Evolutionary conservation across 2,329 filamentous ascomycete genomes (phyloP).

Genomic region (Thielaviopsis punctulata): DNA sequence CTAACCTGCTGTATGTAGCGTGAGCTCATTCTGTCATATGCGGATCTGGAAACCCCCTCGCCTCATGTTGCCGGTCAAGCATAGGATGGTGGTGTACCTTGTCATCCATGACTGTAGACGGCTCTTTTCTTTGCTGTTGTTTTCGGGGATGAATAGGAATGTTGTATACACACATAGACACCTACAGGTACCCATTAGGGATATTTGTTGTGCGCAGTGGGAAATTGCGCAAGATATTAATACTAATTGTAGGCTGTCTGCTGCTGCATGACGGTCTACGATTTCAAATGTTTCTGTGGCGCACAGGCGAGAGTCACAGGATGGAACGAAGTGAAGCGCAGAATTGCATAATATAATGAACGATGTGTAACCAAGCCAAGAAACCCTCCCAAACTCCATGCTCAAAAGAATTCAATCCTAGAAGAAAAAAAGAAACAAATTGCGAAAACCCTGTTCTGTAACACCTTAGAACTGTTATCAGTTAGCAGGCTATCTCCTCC

Average conservation of each 20-base stretch:
- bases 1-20: no score
- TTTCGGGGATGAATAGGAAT: no score
- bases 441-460: no score
- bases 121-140: no score
- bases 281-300: neutral
- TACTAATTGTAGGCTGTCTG: neutral
- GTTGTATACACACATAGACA: neutral
- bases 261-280: neutral
- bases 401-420: no score
- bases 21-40: conserved; percentile 43
- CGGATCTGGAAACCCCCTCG: conserved; percentile 35
- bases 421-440: no score
- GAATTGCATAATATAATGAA: no score
- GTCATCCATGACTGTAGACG: neutral
- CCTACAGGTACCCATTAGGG: neutral
- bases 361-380: no score
- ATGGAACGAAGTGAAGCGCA: no score
- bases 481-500: neutral
- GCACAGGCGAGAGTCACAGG: no score
- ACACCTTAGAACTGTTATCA: neutral
- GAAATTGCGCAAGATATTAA: neutral
- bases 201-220: neutral
- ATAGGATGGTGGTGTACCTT: neutral
- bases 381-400: no score
- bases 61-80: conserved; percentile 13